Conservation (phyloP, 495 filamentous ascomycete genomes). For the Annulohypoxylon nitens region DNA sequence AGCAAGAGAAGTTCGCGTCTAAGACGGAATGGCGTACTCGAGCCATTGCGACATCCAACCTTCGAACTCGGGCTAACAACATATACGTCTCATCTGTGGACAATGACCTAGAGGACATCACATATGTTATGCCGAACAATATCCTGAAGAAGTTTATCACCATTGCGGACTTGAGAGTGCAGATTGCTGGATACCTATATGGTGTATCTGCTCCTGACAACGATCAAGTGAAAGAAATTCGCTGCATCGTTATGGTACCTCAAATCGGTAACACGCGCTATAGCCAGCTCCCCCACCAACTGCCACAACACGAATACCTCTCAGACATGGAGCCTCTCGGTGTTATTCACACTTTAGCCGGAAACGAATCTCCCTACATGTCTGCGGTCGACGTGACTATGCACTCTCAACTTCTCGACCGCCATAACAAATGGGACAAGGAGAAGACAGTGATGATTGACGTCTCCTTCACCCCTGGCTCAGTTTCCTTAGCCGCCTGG, state of each 20-base stretch:
- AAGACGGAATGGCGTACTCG: conserved; percentile 99
- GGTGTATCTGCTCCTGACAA: conserved; percentile 94
- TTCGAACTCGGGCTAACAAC: conserved; percentile 95
- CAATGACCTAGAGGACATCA: conserved; percentile 82
- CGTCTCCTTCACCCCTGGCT: conserved; percentile 98
- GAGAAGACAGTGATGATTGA: conserved; percentile 93
- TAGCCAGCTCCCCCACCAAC: conserved; percentile 88
- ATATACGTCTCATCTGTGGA: conserved; percentile 98
- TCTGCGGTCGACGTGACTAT: conserved; percentile 93
- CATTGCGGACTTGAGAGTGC: conserved; percentile 95
- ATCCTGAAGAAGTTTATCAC: conserved; percentile 98
- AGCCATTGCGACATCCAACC: conserved; percentile 95
- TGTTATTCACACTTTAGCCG: conserved; percentile 94
- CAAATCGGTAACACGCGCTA: conserved; percentile 96
- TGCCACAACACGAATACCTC: conserved; percentile 94
- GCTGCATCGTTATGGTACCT: conserved; percentile 95
- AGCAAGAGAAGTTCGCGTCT: conserved; percentile 96
- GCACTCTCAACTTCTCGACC: conserved; percentile 87
- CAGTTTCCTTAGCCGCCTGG: conserved; percentile 94
- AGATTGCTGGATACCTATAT: conserved; percentile 96
- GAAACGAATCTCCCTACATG: conserved; percentile 96
- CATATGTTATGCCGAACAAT: conserved; percentile 99
- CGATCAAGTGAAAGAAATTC: conserved; percentile 95
- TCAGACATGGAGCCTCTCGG: conserved; percentile 90
- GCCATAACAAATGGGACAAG: conserved; percentile 89